A percentile compares a stretch with the other conserved stretches of the same genome.
These are phyloP conservation scores for Carex sylvatica DNA, from an alignment of 202 grass and related monocot genomes.

Conservation along the genomic window DNA sequence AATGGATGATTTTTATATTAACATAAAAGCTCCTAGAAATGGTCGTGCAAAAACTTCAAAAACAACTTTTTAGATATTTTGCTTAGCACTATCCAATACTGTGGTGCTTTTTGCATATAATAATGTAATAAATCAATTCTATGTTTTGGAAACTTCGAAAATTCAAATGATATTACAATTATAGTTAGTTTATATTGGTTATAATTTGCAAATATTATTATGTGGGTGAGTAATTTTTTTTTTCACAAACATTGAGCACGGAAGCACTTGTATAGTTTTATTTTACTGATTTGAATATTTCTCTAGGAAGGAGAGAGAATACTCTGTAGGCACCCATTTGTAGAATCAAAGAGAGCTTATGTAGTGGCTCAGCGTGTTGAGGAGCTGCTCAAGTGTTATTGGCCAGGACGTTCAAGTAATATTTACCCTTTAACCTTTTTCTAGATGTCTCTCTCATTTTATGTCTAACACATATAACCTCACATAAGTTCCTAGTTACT, in stretches of 20 bases:
- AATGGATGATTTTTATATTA: neutral
- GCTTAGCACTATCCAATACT: neutral
- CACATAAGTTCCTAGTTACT: neutral
- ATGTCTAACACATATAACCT: neutral
- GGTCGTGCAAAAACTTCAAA: neutral
- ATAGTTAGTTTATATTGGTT: neutral
- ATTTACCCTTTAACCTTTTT: constrained; percentile 26
- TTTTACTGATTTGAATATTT: constrained; percentile 23
- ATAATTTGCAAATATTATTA: neutral
- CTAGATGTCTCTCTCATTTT: neutral
- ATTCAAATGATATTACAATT: neutral
- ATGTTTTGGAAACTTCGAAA: neutral
- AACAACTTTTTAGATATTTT: neutral
- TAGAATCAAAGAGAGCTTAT: constrained; percentile 96
- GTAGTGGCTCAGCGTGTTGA: constrained; percentile 85
- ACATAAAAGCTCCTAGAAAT: neutral
- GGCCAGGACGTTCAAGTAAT: constrained; percentile 75
- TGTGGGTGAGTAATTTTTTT: neutral
- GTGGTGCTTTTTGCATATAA: neutral
- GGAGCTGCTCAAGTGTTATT: constrained; percentile 92
- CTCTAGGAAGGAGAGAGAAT: constrained; percentile 83
- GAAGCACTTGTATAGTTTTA: constrained; percentile 13
- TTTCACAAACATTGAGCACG: constrained; percentile 4
- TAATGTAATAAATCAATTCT: neutral
- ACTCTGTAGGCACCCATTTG: constrained; percentile 88